Evolutionary conservation across 345 rosid species (phyloP), one percentile per base, ranked within the genome.

Genomic region (Tarenaya hassleriana): DNA sequence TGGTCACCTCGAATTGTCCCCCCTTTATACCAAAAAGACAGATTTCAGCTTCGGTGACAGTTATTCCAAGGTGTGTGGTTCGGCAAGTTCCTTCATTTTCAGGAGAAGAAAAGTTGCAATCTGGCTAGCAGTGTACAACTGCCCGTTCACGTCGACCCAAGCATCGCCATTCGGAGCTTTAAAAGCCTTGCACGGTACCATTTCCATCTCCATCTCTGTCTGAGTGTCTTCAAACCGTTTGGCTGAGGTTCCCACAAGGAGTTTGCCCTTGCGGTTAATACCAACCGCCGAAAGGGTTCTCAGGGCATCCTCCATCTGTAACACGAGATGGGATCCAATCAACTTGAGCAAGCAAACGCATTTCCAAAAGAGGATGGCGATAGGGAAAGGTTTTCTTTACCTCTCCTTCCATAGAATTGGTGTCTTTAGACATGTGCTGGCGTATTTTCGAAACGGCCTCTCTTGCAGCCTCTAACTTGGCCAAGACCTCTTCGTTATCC

Each of bases 21-120:
- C n/a, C n/a, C n/a, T n/a, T n/a, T n/a, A n/a, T n/a, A n/a, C n/a
- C n/a, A n/a, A n/a, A n/a, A n/a, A n/a, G n/a, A n/a, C n/a, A n/a
- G 1, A 73, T 73, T 34, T 68, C 76, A 54, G 76, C 73, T 63
- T 72, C 58, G 12, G 66, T 14, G 7, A 72, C 48, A 5, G 66
- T 41, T 40, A 62, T 72, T 14, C 72, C 73, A 54, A 72, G 73
- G 60, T 67, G 67, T 8, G n/a, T n/a, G 69, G 52, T 49, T 72
- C 76, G 4, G 76, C 76, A 12, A 70, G 68, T 55, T 72, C 76
- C 47, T 68, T 72, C 73, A 72, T 68, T 55, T 72, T 63, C n/a
- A 67, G 59, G 17, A 72, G 38, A 51, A 72, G 57, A 15, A 67
- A 63, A 2, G 76, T 73, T 4, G 67, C 73, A 49, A 59, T 46